A percentile compares a stretch with the other conserved stretches of the same genome.
These are phyloP conservation scores for Musa balbisiana DNA, from an alignment of 202 grass and related monocot genomes.

Conservation along the genomic window DNA sequence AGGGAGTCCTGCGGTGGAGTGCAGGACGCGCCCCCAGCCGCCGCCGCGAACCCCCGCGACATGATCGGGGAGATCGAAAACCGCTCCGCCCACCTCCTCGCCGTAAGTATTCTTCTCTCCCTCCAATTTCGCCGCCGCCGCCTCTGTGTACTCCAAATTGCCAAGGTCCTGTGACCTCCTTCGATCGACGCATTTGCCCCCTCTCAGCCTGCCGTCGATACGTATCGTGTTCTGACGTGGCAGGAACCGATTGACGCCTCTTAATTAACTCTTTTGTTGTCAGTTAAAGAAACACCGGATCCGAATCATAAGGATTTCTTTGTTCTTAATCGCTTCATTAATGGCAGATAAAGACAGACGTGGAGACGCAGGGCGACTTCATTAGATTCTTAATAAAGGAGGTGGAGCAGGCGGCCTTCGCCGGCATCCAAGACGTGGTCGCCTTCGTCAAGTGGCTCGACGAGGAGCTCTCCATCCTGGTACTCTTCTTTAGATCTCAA, in stretches of 20 bases:
- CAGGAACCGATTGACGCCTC: neutral
- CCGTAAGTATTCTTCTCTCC: slow-evolving; percentile 40
- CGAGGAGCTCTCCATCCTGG: slow-evolving; percentile 80
- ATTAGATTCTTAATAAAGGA: slow-evolving; percentile 87
- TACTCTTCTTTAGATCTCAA: slow-evolving; percentile 9
- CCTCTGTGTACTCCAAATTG: neutral
- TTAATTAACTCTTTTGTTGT: neutral
- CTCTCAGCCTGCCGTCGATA: neutral
- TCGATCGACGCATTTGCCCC: slow-evolving; percentile 4
- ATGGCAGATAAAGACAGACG: slow-evolving; percentile 78
- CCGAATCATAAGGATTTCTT: neutral
- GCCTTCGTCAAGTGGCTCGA: slow-evolving; percentile 99
- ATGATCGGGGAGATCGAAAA: slow-evolving; percentile 99
- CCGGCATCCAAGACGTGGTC: slow-evolving; percentile 70
- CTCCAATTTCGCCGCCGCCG: slow-evolving; percentile 3
- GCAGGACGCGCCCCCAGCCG: neutral
- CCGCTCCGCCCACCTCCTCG: slow-evolving; percentile 86
- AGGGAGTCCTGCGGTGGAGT: slow-evolving; percentile 31
- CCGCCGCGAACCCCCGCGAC: slow-evolving; percentile 37
- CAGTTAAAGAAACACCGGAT: neutral
- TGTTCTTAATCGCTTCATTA: neutral
- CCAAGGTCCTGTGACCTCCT: neutral
- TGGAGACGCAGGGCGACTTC: slow-evolving; percentile 83
- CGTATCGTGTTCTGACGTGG: neutral
- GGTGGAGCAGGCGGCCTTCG: slow-evolving; percentile 58